A percentile compares a stretch with the other conserved stretches of the same genome.
Evolutionary conservation across 2,329 filamentous ascomycete species (phyloP).

Genomic region (Hypoxylon sp.): DNA sequence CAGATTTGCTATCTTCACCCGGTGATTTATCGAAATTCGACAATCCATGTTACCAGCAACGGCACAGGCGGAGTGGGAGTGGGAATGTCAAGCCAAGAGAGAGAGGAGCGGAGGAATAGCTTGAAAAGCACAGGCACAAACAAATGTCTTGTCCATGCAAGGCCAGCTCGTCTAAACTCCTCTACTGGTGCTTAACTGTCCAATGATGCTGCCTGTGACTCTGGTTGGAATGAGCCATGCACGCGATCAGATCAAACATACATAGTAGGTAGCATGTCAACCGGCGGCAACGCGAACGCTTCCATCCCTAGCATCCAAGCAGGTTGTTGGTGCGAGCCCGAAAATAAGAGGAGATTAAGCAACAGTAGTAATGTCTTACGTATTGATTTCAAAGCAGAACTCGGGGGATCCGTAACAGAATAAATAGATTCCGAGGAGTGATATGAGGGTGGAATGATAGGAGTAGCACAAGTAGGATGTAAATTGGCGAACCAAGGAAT

Average conservation of each 20-base stretch:
- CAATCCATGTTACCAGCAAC: slow-evolving; percentile 37
- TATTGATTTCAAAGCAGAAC: slow-evolving; percentile 28
- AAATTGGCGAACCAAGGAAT: slow-evolving; percentile 3
- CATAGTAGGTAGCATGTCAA: slow-evolving; percentile 18
- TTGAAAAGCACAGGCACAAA: slow-evolving; percentile 34
- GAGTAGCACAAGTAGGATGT: neutral
- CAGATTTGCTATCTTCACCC: slow-evolving; percentile 42
- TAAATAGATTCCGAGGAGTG: slow-evolving; percentile 17
- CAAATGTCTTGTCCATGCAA: slow-evolving; percentile 40
- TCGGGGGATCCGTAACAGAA: slow-evolving; percentile 19
- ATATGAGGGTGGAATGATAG: neutral
- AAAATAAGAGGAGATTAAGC: slow-evolving; percentile 17
- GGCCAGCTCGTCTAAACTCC: slow-evolving; percentile 31
- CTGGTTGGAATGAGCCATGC: slow-evolving; percentile 34
- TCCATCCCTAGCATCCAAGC: slow-evolving; percentile 36
- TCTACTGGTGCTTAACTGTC: slow-evolving; percentile 34
- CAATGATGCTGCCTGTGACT: slow-evolving; percentile 31
- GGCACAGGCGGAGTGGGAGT: slow-evolving; percentile 15
- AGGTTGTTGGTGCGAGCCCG: slow-evolving; percentile 21
- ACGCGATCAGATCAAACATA: slow-evolving; percentile 43
- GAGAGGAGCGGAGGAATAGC: slow-evolving; percentile 22
- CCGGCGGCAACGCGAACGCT: slow-evolving; percentile 31
- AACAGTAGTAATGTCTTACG: slow-evolving; percentile 34
- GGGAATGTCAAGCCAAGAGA: slow-evolving; percentile 10
- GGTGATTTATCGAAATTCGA: slow-evolving; percentile 36